Conservation (phyloP, 768 basidiomycete species). For the Chalciporus chontae region DNA sequence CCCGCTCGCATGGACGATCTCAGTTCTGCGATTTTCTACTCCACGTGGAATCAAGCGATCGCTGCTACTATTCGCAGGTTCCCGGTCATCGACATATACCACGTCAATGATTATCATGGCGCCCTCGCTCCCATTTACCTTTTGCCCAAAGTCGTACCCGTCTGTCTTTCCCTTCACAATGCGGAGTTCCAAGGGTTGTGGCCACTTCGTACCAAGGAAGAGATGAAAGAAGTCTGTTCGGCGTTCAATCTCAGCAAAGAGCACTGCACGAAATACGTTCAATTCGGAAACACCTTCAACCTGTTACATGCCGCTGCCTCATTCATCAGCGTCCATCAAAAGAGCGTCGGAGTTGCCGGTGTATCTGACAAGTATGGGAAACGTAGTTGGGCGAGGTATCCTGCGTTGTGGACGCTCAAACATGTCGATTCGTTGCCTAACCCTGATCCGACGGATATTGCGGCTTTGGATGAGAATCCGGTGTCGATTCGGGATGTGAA, state of each 20-base stretch:
- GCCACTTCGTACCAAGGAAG: constrained; percentile 94
- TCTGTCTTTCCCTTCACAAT: constrained; percentile 91
- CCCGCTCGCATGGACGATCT: constrained; percentile 97
- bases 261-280: constrained; percentile 93
- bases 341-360: constrained; percentile 90
- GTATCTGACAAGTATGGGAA: constrained; percentile 98
- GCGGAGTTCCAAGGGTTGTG: constrained; percentile 97
- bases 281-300: constrained; percentile 98
- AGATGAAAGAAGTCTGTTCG: constrained; percentile 98
- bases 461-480: constrained; percentile 81
- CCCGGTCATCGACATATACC: constrained; percentile 90
- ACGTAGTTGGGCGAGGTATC: constrained; percentile 94
- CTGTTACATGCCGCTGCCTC: constrained; percentile 90
- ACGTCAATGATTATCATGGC: constrained; percentile 94
- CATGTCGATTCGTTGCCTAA: constrained; percentile 95
- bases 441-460: constrained; percentile 93
- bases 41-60: constrained; percentile 97
- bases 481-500: constrained; percentile 66
- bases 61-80: constrained; percentile 84
- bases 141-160: constrained; percentile 85
- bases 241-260: constrained; percentile 98
- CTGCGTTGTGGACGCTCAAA: constrained; percentile 92
- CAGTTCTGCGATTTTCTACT: constrained; percentile 95
- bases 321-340: constrained; percentile 90
- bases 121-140: constrained; percentile 89